Evolutionary conservation across 2,329 filamentous ascomycete genomes (phyloP), one percentile per base, ranked within the genome.

Genomic region (Aureobasidium leucospermi): DNA sequence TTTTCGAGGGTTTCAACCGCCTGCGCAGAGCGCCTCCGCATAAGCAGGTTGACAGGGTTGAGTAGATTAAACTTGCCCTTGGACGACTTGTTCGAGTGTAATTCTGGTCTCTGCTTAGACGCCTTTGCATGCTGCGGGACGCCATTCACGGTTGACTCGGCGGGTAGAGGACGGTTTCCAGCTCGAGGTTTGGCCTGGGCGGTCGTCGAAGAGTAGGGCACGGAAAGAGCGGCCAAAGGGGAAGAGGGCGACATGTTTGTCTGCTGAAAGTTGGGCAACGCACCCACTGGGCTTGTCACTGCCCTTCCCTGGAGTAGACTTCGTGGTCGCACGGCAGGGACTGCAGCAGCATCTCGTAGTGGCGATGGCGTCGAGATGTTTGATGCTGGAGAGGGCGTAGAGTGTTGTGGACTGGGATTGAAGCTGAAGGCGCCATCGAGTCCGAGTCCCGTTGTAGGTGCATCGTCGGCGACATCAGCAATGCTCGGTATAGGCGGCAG

Each of bases 31-130:
- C 81, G 76, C 48, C 83, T 76, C 28, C 82, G 76, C 64, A 81
- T 79, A 48, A 85, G 71, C 13, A 86, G 73, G 6, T 81, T 78
- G 78, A 85, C 83, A 9, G 83, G 83, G 65, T 85, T 86, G 42
- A 84, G 71, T 28, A 85, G 71, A 19, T 60, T 63, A 16, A 63
- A 53, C 16, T 56, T 60, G 13, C 52, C 52, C 48, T 63, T 63
- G 13, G 56, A 51, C 13, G 61, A 53, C 43, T 59, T 61, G 43
- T 59, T 42, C n/a, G 58, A 51, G 19, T 58, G 53, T 19, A 60
- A 47, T 31, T 62, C 61, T 7, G 49, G 59, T 38, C 39, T 60
- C 16, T 49, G 59, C 28, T 58, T 62, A 16, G 48, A 56, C 15
- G 49, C 52, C 39, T 60, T 58, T 23, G 53, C 60, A 47, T 63